Conservation (phyloP, 257 asterid genomes). For the Fraxinus cuspidata region DNA sequence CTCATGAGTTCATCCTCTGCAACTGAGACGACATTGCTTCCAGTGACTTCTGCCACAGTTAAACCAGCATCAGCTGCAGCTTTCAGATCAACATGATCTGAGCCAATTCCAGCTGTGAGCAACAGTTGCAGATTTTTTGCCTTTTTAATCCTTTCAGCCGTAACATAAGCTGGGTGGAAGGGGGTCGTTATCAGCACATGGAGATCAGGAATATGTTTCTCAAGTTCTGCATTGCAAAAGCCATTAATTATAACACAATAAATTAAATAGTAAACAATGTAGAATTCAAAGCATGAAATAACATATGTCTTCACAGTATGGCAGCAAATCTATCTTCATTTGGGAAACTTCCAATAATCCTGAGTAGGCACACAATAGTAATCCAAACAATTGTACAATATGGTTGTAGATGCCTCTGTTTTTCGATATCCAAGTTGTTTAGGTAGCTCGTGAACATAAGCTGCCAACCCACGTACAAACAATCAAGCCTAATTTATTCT, state of each 20-base stretch:
- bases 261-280: background rate
- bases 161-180: conserved; percentile 95
- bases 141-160: conserved; percentile 93
- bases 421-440: background rate
- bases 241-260: background rate
- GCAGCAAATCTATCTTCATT: background rate
- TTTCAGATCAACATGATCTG: conserved; percentile 89
- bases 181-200: conserved; percentile 94
- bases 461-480: background rate
- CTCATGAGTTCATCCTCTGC: conserved; percentile 99
- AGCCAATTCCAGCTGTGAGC: conserved; percentile 98
- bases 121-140: conserved; percentile 83
- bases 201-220: conserved; percentile 89
- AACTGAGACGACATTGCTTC: conserved; percentile 90
- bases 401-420: background rate
- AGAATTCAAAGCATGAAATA: background rate
- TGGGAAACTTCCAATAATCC: background rate
- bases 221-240: conserved; percentile 68
- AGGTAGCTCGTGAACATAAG: background rate
- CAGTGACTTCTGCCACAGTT: conserved; percentile 98
- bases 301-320: background rate
- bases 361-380: background rate
- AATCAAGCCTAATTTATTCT: too few species aligned
- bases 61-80: conserved; percentile 98
- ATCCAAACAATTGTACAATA: background rate